These are phyloP conservation scores for Daldinia grandis DNA, from an alignment of 495 filamentous ascomycete species.

Conservation along the genomic window DNA sequence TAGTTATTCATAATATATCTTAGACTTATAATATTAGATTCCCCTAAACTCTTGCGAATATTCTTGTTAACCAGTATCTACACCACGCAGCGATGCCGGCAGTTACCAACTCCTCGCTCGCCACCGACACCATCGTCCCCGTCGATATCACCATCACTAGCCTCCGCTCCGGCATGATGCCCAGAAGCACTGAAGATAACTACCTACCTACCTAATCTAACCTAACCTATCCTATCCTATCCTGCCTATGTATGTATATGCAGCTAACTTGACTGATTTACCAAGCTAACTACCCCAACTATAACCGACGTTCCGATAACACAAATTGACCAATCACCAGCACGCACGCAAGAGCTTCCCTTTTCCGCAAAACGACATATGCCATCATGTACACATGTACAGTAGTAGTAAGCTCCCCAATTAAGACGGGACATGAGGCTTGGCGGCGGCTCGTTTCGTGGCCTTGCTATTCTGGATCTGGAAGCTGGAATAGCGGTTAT, in stretches of 20 bases:
- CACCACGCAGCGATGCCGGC: constrained; percentile 15
- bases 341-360: not conserved
- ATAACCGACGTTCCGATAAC: constrained; percentile 12
- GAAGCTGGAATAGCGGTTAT: constrained; percentile 8
- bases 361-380: not conserved
- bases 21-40: not conserved
- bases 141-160: constrained; percentile 24
- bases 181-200: not conserved
- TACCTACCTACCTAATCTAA: not conserved
- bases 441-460: constrained; percentile 5
- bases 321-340: constrained; percentile 21
- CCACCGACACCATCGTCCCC: constrained; percentile 20
- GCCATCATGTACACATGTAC: not conserved
- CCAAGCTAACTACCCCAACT: not conserved
- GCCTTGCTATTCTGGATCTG: constrained; percentile 17
- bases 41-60: not conserved
- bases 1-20: not conserved
- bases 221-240: no score
- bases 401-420: constrained; percentile 5
- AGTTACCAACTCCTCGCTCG: not conserved
- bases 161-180: not conserved
- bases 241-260: no score
- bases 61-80: not conserved
- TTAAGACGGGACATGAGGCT: constrained; percentile 11
- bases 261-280: not conserved